These are phyloP conservation scores for Penicillium hesseltinei DNA, from an alignment of 2,329 filamentous ascomycete species.

Conservation along the genomic window DNA sequence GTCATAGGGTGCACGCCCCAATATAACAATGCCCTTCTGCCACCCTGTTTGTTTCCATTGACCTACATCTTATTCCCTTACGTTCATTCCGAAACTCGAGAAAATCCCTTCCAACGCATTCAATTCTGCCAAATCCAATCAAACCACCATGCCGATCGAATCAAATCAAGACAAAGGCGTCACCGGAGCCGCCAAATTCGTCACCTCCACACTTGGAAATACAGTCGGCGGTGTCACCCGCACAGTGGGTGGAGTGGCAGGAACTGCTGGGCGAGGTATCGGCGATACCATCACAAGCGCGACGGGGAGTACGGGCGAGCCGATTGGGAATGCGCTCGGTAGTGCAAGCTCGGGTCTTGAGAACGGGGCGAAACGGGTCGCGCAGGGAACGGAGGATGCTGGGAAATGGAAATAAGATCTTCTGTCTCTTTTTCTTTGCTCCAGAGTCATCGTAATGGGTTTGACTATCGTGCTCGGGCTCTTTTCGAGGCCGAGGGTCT, in stretches of 20 bases:
- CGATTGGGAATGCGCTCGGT: constrained; percentile 56
- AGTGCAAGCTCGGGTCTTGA: constrained; percentile 56
- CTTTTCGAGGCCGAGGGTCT: neutral
- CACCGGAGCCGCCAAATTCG: constrained; percentile 54
- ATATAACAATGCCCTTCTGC: constrained; percentile 2
- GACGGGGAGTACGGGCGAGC: constrained; percentile 55
- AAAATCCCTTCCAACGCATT: neutral
- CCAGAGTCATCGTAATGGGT: neutral
- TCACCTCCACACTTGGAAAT: constrained; percentile 57
- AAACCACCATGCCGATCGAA: constrained; percentile 16
- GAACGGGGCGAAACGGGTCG: constrained; percentile 50
- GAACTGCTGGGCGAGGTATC: constrained; percentile 57
- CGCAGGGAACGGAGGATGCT: constrained; percentile 57
- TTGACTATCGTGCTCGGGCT: neutral
- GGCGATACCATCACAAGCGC: constrained; percentile 56
- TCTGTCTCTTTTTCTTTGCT: neutral
- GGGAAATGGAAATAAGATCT: constrained; percentile 50
- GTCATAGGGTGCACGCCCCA: constrained; percentile 1
- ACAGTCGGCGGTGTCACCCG: constrained; percentile 54
- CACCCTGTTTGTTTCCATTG: neutral
- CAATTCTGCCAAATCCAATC: neutral
- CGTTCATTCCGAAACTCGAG: neutral
- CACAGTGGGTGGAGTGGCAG: constrained; percentile 54
- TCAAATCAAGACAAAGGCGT: constrained; percentile 39
- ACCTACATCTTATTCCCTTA: neutral